These are phyloP conservation scores for Asterella californica DNA, from an alignment of 225 moss, liverwort and hornwort genomes.

Conservation along the genomic window DNA sequence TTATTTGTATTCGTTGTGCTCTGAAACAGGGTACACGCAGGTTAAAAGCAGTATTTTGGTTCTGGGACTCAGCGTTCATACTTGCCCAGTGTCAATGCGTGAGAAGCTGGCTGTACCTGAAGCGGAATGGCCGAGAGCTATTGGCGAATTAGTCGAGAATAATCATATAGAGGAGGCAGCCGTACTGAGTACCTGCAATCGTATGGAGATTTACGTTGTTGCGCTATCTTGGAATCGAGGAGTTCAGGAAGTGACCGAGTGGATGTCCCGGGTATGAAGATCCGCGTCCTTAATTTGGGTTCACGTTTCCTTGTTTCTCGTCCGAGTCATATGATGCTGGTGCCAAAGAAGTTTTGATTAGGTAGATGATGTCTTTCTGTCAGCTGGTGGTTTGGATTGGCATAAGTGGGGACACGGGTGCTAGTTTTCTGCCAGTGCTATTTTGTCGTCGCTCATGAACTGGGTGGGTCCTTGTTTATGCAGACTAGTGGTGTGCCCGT, in stretches of 20 bases:
- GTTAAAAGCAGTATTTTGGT: constrained; percentile 92
- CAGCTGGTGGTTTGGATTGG: background rate
- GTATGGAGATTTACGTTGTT: constrained; percentile 57
- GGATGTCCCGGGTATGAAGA: constrained; percentile 49
- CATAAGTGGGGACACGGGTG: background rate
- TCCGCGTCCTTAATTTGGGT: background rate
- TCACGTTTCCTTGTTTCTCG: background rate
- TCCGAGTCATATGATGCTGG: background rate
- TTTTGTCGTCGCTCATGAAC: background rate
- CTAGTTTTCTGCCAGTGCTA: background rate
- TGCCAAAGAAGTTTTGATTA: background rate
- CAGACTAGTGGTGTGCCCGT: constrained; percentile 46
- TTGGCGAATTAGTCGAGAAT: constrained; percentile 39
- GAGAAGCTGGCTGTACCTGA: constrained; percentile 52
- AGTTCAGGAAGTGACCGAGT: constrained; percentile 46
- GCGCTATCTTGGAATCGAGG: constrained; percentile 51
- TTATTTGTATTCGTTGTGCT: background rate
- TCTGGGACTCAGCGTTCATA: constrained; percentile 81
- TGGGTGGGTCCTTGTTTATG: background rate
- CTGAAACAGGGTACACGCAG: constrained; percentile 70
- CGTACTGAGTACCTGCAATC: constrained; percentile 52
- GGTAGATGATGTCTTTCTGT: background rate
- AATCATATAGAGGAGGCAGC: constrained; percentile 54
- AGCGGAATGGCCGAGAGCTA: constrained; percentile 52
- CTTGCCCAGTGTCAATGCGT: constrained; percentile 56